Percentiles rank a stretch among this genome's conserved stretches.
phyloP scores from a whole-genome alignment of 169 alveolate species.

The Plasmodium coatneyi region DNA sequence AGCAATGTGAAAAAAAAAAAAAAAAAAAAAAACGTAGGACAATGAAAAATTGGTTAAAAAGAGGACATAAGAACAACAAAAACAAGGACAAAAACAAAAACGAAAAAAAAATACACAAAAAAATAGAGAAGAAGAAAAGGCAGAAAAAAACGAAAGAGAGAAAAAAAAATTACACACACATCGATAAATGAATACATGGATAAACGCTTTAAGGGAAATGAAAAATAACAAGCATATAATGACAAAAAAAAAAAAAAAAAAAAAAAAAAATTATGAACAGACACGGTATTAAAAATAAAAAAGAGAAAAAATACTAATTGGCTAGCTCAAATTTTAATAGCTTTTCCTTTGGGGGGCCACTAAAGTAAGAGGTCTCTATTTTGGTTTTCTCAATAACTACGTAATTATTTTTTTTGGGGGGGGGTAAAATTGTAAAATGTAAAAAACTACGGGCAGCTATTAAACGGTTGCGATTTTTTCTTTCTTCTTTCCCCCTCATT shows the following conservation, averaged over 20 bases:
- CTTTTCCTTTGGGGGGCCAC: neutral
- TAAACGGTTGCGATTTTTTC: neutral
- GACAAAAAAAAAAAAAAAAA: slow-evolving; percentile 2
- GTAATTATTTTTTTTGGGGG: neutral
- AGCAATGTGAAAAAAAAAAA: neutral
- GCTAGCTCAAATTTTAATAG: slow-evolving; percentile 17
- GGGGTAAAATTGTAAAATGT: neutral
- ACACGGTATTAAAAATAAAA: neutral
- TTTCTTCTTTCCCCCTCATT: neutral
- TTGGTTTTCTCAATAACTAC: neutral
- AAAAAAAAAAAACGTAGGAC: slow-evolving; percentile 21
- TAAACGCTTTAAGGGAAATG: neutral
- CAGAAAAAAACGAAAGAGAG: neutral
- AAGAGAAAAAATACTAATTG: neutral
- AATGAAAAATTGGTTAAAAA: slow-evolving; percentile 1
- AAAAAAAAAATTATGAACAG: neutral
- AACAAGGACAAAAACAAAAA: slow-evolving; percentile 23
- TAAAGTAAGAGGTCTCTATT: neutral
- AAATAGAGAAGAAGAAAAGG: neutral
- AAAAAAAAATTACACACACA: neutral
- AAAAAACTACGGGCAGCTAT: neutral
- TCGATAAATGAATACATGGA: slow-evolving; percentile 8
- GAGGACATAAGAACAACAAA: slow-evolving; percentile 6
- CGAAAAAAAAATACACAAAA: neutral
- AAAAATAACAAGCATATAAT: neutral